Percentiles rank a stretch among this genome's conserved stretches.
phyloP scores from a whole-genome alignment of 2,329 filamentous ascomycete species.

The Verticillium klebahnii region DNA sequence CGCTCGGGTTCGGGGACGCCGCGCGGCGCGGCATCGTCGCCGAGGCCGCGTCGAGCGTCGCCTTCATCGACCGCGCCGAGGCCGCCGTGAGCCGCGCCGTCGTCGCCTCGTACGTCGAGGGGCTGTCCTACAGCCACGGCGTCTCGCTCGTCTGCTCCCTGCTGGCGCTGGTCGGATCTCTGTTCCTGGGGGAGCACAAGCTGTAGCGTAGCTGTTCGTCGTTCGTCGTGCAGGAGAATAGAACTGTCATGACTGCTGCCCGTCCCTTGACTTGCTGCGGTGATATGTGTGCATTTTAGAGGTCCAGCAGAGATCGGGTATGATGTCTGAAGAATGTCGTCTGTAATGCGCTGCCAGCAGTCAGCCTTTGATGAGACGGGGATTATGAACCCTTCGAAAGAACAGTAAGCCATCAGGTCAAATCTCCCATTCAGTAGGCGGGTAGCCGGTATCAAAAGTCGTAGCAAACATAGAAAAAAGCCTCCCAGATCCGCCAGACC shows the following conservation, averaged over 20 bases:
- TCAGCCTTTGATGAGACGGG: too few relatives aligned
- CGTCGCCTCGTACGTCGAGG: conserved; percentile 26
- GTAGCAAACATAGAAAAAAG: not conserved
- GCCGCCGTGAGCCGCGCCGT: conserved; percentile 21
- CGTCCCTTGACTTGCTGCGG: too few relatives aligned
- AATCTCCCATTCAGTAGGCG: not conserved
- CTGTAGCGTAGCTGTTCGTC: conserved; percentile 4
- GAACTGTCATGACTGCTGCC: too few relatives aligned
- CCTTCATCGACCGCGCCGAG: conserved; percentile 21
- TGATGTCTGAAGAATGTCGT: too few relatives aligned
- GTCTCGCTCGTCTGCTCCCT: conserved; percentile 20
- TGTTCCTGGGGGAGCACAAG: conserved; percentile 14
- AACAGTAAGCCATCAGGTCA: not conserved
- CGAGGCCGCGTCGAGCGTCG: conserved; percentile 25
- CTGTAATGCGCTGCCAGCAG: too few relatives aligned
- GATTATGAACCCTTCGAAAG: too few relatives aligned
- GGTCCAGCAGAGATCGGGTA: too few relatives aligned
- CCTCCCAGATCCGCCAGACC: not conserved
- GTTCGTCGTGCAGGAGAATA: too few relatives aligned
- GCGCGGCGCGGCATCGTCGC: conserved; percentile 23
- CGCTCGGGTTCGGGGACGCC: not conserved
- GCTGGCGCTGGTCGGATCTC: not conserved
- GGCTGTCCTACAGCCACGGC: conserved; percentile 27
- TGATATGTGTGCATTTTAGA: too few relatives aligned
- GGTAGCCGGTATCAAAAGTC: not conserved